Evolutionary conservation across 164 flowering plant species (phyloP), one percentile per base, ranked within the genome.

Genomic region (grape (Vitis vinifera)): DNA sequence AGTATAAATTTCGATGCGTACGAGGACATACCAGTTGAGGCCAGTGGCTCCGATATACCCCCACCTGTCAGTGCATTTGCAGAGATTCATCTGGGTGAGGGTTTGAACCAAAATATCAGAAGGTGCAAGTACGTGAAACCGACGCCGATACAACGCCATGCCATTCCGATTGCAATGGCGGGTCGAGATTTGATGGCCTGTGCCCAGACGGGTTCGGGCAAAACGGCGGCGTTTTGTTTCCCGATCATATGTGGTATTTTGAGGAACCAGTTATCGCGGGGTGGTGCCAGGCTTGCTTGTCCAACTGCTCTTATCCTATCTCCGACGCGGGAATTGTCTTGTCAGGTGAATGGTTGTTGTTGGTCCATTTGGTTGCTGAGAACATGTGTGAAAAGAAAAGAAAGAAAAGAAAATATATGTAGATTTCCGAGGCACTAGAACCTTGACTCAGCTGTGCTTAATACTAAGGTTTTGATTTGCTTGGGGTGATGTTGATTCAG

Each of bases 111-210:
- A 37, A 88, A 88, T 23, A 86, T 86, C 17, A 69, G 49, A 71
- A 76, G 92, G 76, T 88, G 90, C 65, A 82, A 78, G 69, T 88
- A 83, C 66, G 81, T 80, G 7, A 86, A 79, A 71, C 92, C 92
- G 1, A 88, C 92, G 0, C 90, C 92, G 1, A 83, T 88, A 17
- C 92, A 88, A 65, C 78, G 87, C 16, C 80, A 86, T 50, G 87
- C 89, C 0, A 84, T 88, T 16, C 91, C 89, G n/a, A 81, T 86
- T 13, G 80, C 80, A 2, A 17, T 81, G 56, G 90, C 85, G 2
- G 92, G 92, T 19, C 73, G 92, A 19, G 90, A 86, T 58, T 59
- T 88, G 63, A 88, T 88, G 92, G 92, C 92, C 2, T 86, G 92
- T 69, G 88, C 92, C 1, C 90, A 88, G 76, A 88, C 91, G 4